These are phyloP conservation scores for Lycium barbarum DNA, from an alignment of 257 asterid species.

Conservation along the genomic window DNA sequence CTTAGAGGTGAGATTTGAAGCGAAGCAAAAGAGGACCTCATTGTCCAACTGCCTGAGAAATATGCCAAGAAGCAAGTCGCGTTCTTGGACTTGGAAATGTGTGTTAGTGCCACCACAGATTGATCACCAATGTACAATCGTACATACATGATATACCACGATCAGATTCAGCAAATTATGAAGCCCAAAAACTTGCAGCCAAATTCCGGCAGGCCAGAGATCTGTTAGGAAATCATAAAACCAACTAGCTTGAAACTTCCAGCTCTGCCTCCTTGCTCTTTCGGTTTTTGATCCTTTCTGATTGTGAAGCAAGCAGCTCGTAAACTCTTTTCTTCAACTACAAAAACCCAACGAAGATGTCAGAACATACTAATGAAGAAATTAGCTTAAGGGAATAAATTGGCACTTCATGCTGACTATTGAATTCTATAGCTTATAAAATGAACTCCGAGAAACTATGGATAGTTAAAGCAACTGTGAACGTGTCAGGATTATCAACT, in stretches of 20 bases:
- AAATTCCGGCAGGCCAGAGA: background rate
- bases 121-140: background rate
- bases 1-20: background rate
- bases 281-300: conserved; percentile 48
- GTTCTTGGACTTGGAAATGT: background rate
- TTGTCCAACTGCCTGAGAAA: background rate
- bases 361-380: conserved; percentile 9
- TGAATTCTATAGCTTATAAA: background rate
- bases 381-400: conserved; percentile 6
- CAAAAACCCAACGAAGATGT: conserved; percentile 30
- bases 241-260: conserved; percentile 37
- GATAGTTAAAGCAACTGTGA: background rate
- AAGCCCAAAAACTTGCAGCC: background rate
- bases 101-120: background rate
- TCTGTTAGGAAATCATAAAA: background rate
- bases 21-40: background rate
- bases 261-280: conserved; percentile 45
- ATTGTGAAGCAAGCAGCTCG: conserved; percentile 74
- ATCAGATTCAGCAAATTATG: conserved; percentile 23
- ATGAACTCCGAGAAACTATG: background rate
- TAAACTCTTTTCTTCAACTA: conserved; percentile 80
- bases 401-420: background rate
- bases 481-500: no score
- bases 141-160: background rate
- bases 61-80: background rate